Base-by-base conservation (phyloP, 805 yeast species). In the Nadsonia fulvescens region DNA sequence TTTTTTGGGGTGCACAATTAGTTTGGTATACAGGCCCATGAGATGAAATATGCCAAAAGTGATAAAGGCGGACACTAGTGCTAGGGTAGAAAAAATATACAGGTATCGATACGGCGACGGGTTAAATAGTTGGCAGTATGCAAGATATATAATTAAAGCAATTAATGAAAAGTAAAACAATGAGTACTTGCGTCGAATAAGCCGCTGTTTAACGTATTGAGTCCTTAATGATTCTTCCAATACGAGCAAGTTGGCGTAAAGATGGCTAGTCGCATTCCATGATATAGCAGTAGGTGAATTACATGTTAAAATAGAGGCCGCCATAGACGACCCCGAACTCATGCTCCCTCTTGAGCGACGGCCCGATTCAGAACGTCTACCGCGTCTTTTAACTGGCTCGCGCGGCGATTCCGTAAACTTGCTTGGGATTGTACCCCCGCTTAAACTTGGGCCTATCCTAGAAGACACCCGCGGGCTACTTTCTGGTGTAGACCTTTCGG, bases 21-120 rank as follows among this genome's bases (percentile, higher is more conserved):
- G 79, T 33, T 89, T 66, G 31, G 66, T 66, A 48, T 86, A 89
- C 51, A 82, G 89, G 1, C 98, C 98, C 13, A 92, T 73, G 18
- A 86, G 49, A 41, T 76, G 82, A 49, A 79, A 86, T 22, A 86
- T 54, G 14, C 69, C 60, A 30, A 82, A 51, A 0, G 93, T 76
- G 11, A 83, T 67, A 15, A 64, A 37, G 10, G 73, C 54, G 3
- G 77, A 61, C 8, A 68, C 43, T 25, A 78, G 67, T 42, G 70
- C 52, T 12, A 61, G 41, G 15, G 43, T 38, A 31, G 52, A 47
- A 12, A 51, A 20, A 8, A 51, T 39, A 10, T 49, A 34, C 20
- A 42, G 43, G 23, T 40, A 42, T 12, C 45, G 45, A 27, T 50
- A 48, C 5, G 52, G 30, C 0, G 59, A 52, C 4, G 51, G 36